Evolutionary conservation across 345 rosid species (phyloP).

Genomic region (Triadica sebifera): DNA sequence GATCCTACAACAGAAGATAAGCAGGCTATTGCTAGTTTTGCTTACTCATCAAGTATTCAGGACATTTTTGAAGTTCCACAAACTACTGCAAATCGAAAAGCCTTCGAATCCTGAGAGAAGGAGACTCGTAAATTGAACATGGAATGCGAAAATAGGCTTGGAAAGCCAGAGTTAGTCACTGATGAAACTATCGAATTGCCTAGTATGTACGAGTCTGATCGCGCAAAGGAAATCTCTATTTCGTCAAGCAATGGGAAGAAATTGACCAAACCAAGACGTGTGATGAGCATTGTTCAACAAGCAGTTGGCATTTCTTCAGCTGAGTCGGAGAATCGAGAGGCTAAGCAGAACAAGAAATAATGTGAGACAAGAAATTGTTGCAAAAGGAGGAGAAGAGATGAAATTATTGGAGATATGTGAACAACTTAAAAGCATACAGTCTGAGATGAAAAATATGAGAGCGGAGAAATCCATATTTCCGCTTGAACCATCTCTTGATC

Average conservation of each 20-base stretch:
- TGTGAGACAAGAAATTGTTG: constrained; percentile 28
- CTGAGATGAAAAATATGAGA: constrained; percentile 50
- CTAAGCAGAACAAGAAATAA: constrained; percentile 43
- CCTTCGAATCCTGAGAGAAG: constrained; percentile 15
- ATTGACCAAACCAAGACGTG: constrained; percentile 24
- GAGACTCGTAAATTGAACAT: constrained; percentile 17
- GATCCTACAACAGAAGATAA: constrained; percentile 34
- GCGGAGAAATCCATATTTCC: constrained; percentile 32
- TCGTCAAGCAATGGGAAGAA: constrained; percentile 25
- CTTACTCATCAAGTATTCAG: constrained; percentile 39
- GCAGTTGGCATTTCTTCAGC: constrained; percentile 6
- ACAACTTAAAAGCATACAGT: constrained; percentile 60
- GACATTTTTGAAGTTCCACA: constrained; percentile 71
- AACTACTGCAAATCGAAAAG: constrained; percentile 25
- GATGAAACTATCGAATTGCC: constrained; percentile 21
- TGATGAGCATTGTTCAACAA: background rate
- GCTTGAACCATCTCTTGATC: constrained; percentile 26
- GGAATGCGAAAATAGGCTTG: constrained; percentile 37
- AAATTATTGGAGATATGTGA: constrained; percentile 60
- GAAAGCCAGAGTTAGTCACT: constrained; percentile 26
- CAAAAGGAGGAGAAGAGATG: constrained; percentile 45
- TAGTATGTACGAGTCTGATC: constrained; percentile 22
- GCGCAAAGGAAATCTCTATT: constrained; percentile 19
- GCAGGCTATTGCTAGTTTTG: constrained; percentile 12
- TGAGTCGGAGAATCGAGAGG: constrained; percentile 44